Evolutionary conservation across 148 eudicot species (phyloP).

Genomic region (Rhododendron ferrugineum): DNA sequence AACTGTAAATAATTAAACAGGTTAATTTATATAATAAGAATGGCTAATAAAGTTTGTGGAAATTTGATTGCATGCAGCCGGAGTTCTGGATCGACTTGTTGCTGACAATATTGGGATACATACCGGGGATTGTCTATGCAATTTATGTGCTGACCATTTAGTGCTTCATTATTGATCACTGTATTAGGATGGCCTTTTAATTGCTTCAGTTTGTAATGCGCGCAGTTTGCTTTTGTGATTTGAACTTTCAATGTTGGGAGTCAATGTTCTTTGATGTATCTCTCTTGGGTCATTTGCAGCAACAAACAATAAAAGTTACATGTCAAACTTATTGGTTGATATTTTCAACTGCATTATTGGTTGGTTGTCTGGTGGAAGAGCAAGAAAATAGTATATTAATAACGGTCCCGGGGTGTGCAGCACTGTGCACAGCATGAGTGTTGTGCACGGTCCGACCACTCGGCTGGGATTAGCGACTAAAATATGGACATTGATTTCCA

Average conservation of each 20-base stretch:
- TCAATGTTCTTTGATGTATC: background rate
- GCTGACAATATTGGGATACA: conserved; percentile 7
- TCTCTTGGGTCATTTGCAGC: background rate
- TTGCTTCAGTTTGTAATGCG: background rate
- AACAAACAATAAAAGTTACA: background rate
- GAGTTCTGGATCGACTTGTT: conserved; percentile 4
- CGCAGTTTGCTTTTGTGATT: background rate
- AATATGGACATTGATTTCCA: background rate
- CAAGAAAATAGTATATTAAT: no score
- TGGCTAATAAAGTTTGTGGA: background rate
- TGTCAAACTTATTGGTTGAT: background rate
- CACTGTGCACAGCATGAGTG: no score
- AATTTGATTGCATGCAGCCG: background rate
- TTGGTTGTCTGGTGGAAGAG: no score
- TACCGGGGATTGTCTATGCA: conserved; percentile 1
- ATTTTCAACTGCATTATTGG: no score
- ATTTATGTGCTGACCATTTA: background rate
- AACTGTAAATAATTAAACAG: no score
- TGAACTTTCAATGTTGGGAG: background rate
- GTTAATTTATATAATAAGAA: no score
- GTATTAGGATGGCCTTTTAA: background rate
- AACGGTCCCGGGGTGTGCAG: no score
- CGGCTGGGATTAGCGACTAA: no score
- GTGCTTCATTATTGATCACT: background rate
- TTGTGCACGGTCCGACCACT: no score